Evolutionary conservation across 805 yeast species (phyloP).

Genomic region (Metschnikowia colocasiae): DNA sequence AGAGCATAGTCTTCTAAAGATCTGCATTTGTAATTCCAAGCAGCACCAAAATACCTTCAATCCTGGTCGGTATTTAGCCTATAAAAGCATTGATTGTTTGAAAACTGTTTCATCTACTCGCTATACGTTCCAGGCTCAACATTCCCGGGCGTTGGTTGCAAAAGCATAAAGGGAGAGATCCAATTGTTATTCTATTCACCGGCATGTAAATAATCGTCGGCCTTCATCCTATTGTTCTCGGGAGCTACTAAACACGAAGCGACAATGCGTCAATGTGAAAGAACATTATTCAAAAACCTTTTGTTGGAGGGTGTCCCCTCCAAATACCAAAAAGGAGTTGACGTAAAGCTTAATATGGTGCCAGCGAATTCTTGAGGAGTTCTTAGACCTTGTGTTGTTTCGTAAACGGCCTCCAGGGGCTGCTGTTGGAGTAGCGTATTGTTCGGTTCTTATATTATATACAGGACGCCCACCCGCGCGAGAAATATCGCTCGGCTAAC

Average conservation of each 20-base stretch:
- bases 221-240: neutral
- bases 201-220: neutral
- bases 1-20: neutral
- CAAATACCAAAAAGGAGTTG: neutral
- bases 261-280: neutral
- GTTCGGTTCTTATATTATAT: neutral
- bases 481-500: neutral
- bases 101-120: neutral
- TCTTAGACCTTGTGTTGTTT: neutral
- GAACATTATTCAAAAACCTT: neutral
- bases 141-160: neutral
- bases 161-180: neutral
- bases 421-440: neutral
- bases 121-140: neutral
- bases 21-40: neutral
- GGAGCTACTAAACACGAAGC: neutral
- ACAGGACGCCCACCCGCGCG: neutral
- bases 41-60: neutral
- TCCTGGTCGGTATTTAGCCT: neutral
- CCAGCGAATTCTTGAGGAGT: neutral
- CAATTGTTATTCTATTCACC: neutral
- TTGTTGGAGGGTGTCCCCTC: neutral
- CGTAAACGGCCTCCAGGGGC: neutral
- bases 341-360: neutral
- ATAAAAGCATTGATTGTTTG: neutral